Evolutionary conservation across 345 rosid genomes (phyloP).

Genomic region (Populus simonii): DNA sequence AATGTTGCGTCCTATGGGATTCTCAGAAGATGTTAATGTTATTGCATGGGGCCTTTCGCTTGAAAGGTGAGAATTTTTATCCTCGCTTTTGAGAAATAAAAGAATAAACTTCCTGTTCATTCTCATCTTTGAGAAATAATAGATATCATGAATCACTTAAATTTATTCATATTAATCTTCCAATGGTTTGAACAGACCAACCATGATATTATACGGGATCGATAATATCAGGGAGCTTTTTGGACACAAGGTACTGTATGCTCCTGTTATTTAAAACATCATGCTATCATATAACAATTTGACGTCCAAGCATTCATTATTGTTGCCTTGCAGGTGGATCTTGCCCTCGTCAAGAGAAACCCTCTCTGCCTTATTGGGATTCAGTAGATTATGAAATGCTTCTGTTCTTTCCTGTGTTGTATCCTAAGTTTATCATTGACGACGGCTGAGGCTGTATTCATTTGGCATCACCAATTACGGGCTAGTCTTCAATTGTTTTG

Average conservation of each 20-base stretch:
- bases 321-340: conserved; percentile 66
- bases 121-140: background rate
- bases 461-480: background rate
- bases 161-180: background rate
- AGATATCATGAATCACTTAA: background rate
- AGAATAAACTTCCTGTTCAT: background rate
- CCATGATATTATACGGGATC: conserved; percentile 80
- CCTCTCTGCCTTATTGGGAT: conserved; percentile 71
- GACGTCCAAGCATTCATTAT: background rate
- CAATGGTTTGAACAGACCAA: conserved; percentile 52
- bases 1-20: conserved; percentile 93
- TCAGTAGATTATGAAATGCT: conserved; percentile 11
- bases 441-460: background rate
- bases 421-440: background rate
- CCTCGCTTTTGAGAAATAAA: background rate
- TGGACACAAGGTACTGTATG: conserved; percentile 74
- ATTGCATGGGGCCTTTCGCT: conserved; percentile 98
- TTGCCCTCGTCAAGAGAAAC: conserved; percentile 68
- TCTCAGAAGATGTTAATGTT: conserved; percentile 81
- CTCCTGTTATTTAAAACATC: background rate
- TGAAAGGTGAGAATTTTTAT: conserved; percentile 60
- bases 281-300: background rate
- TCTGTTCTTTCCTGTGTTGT: background rate
- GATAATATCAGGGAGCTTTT: conserved; percentile 90
- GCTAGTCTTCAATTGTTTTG: background rate